Percentiles rank a stretch among this genome's conserved stretches.
Conservation (phyloP, 2,329 filamentous ascomycete species). For the Cordyceps cateniannulata region DNA sequence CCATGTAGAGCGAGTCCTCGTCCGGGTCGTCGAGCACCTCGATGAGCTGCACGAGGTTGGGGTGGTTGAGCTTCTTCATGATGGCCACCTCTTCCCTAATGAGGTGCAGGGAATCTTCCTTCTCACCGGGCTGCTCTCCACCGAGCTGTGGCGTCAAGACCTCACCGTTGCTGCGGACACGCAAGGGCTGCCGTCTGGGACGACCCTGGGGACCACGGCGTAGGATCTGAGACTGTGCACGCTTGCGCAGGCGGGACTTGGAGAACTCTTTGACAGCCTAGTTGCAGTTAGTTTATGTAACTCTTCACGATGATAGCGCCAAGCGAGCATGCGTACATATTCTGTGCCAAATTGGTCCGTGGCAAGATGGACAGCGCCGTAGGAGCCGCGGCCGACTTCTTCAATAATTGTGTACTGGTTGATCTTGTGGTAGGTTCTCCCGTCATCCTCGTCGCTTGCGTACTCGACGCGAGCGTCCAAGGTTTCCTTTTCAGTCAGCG, state of each 20-base stretch:
- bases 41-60: slow-evolving; percentile 85
- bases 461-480: slow-evolving; percentile 85
- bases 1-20: slow-evolving; percentile 96
- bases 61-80: slow-evolving; percentile 97
- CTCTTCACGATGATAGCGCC: background rate
- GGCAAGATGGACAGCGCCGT: slow-evolving; percentile 86
- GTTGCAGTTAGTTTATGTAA: slow-evolving; percentile 15
- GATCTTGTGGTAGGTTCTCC: slow-evolving; percentile 73
- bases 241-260: slow-evolving; percentile 81
- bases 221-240: slow-evolving; percentile 83
- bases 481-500: slow-evolving; percentile 59
- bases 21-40: slow-evolving; percentile 94
- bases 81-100: slow-evolving; percentile 97
- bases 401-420: slow-evolving; percentile 94
- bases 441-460: slow-evolving; percentile 76
- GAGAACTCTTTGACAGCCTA: slow-evolving; percentile 98
- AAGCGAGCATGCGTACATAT: slow-evolving; percentile 59
- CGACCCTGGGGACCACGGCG: slow-evolving; percentile 41
- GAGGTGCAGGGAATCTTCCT: slow-evolving; percentile 66
- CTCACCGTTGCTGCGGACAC: slow-evolving; percentile 21
- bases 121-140: slow-evolving; percentile 44
- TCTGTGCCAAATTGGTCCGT: slow-evolving; percentile 85
- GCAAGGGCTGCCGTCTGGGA: slow-evolving; percentile 24
- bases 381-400: slow-evolving; percentile 95
- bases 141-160: slow-evolving; percentile 23